Evolutionary conservation across 192 early-diverging fungal genomes (phyloP).

Genomic region (Coemansia asiatica): DNA sequence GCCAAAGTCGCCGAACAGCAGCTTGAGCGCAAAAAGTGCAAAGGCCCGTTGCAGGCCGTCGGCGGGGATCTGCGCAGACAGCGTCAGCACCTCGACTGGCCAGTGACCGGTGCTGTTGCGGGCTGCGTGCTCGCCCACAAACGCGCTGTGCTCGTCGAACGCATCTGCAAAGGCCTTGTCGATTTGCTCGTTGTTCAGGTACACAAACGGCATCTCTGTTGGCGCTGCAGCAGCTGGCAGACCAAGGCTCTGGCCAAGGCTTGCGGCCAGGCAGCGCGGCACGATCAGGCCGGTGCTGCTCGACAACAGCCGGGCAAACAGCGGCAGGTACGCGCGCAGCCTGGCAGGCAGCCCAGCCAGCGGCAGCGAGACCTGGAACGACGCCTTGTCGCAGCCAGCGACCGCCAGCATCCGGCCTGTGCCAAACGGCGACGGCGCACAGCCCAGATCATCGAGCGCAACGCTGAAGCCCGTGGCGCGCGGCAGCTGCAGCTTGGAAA

Average conservation of each 20-base stretch:
- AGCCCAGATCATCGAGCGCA: constrained; percentile 4
- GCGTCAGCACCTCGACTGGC: constrained; percentile 49
- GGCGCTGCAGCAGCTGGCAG: constrained; percentile 22
- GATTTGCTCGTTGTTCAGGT: constrained; percentile 39
- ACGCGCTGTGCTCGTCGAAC: constrained; percentile 27
- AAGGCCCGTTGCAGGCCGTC: constrained; percentile 23
- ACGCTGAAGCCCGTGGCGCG: constrained; percentile 27
- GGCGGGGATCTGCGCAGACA: constrained; percentile 33
- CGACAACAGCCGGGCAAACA: constrained; percentile 31
- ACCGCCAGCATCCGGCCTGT: constrained; percentile 34
- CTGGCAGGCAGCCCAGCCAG: constrained; percentile 32
- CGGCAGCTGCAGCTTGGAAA: constrained; percentile 31
- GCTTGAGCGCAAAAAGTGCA: constrained; percentile 34
- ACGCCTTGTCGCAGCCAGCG: constrained; percentile 17
- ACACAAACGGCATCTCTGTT: constrained; percentile 38
- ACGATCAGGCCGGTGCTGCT: constrained; percentile 32
- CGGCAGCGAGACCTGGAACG: constrained; percentile 47
- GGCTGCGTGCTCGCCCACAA: constrained; percentile 30
- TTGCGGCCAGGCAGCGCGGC: constrained; percentile 19
- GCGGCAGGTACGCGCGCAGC: constrained; percentile 35
- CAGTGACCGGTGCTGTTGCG: constrained; percentile 18
- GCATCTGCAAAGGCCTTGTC: constrained; percentile 17
- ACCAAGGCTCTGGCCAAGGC: constrained; percentile 14
- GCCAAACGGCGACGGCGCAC: constrained; percentile 33
- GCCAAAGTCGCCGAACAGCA: constrained; percentile 55